These are phyloP conservation scores for Trichophyton mentagrophytes DNA, from an alignment of 2,329 filamentous ascomycete genomes.

Conservation along the genomic window DNA sequence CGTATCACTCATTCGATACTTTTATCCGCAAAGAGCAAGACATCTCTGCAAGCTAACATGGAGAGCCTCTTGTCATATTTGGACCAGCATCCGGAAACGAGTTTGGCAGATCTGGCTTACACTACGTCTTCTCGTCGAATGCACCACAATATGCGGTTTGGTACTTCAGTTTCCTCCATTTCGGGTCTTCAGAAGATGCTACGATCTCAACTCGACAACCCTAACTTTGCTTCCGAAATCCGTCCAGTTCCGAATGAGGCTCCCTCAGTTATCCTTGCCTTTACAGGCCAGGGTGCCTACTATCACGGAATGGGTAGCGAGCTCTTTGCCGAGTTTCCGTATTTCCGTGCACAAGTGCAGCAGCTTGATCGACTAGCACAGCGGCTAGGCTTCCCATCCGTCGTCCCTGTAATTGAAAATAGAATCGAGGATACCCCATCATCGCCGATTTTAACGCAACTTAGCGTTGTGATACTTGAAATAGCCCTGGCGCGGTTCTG, in stretches of 20 bases:
- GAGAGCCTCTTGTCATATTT: conserved; percentile 39
- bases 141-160: conserved; percentile 4
- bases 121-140: conserved; percentile 51
- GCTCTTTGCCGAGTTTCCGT: neutral
- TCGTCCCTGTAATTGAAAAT: neutral
- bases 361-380: neutral
- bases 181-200: neutral
- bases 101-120: conserved; percentile 45
- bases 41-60: conserved; percentile 26
- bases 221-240: neutral
- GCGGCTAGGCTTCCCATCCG: neutral
- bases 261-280: conserved; percentile 7
- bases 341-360: neutral
- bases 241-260: neutral
- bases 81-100: conserved; percentile 11
- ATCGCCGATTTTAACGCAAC: conserved; percentile 16
- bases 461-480: conserved; percentile 30
- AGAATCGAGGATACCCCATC: neutral
- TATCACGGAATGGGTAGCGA: conserved; percentile 8
- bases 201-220: neutral
- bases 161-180: neutral
- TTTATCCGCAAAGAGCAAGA: conserved; percentile 41
- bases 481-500: conserved; percentile 37
- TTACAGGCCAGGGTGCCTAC: conserved; percentile 15
- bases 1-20: conserved; percentile 39